Evolutionary conservation across 306 rosid species (phyloP), one percentile per base, ranked within the genome.

Genomic region (Gastrolobium villosum): DNA sequence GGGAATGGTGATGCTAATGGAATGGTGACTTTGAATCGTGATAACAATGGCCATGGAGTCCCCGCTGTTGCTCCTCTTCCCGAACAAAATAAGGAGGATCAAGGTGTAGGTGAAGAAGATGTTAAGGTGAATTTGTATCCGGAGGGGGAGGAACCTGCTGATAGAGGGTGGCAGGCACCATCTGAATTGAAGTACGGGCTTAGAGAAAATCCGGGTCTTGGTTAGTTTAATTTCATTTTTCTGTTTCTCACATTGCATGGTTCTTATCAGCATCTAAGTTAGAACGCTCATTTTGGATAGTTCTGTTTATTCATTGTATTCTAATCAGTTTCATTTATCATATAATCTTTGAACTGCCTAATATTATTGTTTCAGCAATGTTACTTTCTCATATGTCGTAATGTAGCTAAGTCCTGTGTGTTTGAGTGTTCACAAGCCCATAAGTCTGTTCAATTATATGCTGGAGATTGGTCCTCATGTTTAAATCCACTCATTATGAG

Each of bases 151-250:
- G 94, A 83, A 55, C 79, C 50, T 72, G 74, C 48, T 77, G 44
- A 37, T 70, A 85, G 84, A 83, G 91, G 66, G 72, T 86, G 93
- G 88, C 78, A 59, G 4, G 71, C 82, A 67, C 79, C 82, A 1
- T 75, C 90, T 10, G 81, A 65, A 49, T 83, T 94, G 87, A 94
- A 89, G 80, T 82, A 86, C 55, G 93, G 98, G 32, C 85, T 88
- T 39, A 85, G 89, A 44, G 94, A 90, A 44, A 87, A 90, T 83
- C 97, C 93, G 41, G 86, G 94, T 67, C 52, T 84, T 43, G 97
- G 98, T 94, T 72, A 83, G 91, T 88, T 39, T 37, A 75, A 76
- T 32, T 7, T 69, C 32, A 35, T 31, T 64, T 45, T 60, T 77
- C 0, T 71, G 71, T 52, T 63, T 63, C 61, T 61, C 30, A 28